Percentiles rank a stretch among this genome's conserved stretches.
Evolutionary conservation across 495 filamentous ascomycete species (phyloP).

Genomic region (Podospora sp.): DNA sequence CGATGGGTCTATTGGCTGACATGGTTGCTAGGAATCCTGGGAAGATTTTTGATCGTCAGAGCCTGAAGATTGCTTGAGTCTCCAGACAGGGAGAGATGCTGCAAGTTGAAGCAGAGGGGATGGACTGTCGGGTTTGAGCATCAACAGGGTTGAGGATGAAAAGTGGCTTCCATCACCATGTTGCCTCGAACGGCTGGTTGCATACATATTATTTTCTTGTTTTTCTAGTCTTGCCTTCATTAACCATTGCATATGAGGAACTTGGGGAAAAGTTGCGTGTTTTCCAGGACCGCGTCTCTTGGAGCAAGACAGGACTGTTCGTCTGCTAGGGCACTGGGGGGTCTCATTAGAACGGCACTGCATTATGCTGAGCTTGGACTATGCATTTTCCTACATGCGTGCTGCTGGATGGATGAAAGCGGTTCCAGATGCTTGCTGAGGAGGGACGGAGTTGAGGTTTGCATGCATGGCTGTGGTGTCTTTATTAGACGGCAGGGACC

Average conservation of each 20-base stretch:
- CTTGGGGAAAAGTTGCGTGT: not conserved
- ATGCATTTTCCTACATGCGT: not conserved
- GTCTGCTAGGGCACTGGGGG: no score
- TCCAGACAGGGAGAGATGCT: not conserved
- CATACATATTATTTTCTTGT: not conserved
- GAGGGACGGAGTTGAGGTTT: not conserved
- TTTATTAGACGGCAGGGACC: not conserved
- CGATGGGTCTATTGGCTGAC: conserved; percentile 1
- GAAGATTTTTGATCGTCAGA: conserved; percentile 28
- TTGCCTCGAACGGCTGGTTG: not conserved
- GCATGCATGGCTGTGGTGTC: not conserved
- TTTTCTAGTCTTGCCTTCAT: not conserved
- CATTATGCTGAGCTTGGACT: not conserved
- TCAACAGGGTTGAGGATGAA: not conserved
- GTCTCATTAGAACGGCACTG: not conserved
- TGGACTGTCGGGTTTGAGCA: not conserved
- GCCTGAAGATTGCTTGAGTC: conserved; percentile 1
- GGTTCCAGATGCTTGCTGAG: not conserved
- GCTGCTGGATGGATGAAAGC: not conserved
- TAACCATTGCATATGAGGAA: not conserved
- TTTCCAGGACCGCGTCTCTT: not conserved
- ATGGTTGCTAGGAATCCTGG: conserved; percentile 22
- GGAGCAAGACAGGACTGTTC: no score
- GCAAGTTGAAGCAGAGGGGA: not conserved
- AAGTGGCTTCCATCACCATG: not conserved